Base-by-base conservation (phyloP, 768 basidiomycete species). In the Neoboletus brunneissimus region DNA sequence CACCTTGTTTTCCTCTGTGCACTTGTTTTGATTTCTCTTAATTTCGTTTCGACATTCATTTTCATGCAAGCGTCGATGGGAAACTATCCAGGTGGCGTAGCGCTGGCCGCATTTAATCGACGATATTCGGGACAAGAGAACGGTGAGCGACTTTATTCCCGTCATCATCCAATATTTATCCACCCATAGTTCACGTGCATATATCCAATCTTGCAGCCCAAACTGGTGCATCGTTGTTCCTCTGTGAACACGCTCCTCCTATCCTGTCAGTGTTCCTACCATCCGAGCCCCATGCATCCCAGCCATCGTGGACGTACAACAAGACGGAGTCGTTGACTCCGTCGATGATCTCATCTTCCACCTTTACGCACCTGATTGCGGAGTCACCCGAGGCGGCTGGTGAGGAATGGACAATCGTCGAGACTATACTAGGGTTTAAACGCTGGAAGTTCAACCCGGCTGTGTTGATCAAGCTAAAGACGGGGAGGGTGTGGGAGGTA, bases 71-170 rank as follows among this genome's bases (percentile, higher is more conserved):
- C 88, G 0, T 93, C 92, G 1, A 75, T 79, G 31, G 65, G 67
- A 48, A 99, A 98, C 71, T 98, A 99, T 66, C 94, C 97, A 1
- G 97, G 97, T 2, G 94, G 94, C 0, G 68, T 78, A 12, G 90
- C 94, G 0, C 73, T 97, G 49, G 63, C 70, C 1, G 58, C 71
- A 0, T 81, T 97, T 59, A 89, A 96, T 59, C 62, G 76, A 40
- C 67, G 75, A 25, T 82, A 79, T 53, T 69, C 72, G 25, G 60
- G 59, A n/a, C 65, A 67, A 40, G 45, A 60, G 8, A 49, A 76
- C 23, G 61, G 78, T 76, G 59, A 64, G 64, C 57, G 23, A 20
- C 22, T 23, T 27, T 13, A 0, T 11, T 15, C 10, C 23, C 10
- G 15, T n/a, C 38, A 22, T 34, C 8, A 9, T n/a, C 18, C 29